Evolutionary conservation across 108 stramenopile genomes (phyloP), one percentile per base, ranked within the genome.

Genomic region (Pinguiococcus pyrenoidosus): DNA sequence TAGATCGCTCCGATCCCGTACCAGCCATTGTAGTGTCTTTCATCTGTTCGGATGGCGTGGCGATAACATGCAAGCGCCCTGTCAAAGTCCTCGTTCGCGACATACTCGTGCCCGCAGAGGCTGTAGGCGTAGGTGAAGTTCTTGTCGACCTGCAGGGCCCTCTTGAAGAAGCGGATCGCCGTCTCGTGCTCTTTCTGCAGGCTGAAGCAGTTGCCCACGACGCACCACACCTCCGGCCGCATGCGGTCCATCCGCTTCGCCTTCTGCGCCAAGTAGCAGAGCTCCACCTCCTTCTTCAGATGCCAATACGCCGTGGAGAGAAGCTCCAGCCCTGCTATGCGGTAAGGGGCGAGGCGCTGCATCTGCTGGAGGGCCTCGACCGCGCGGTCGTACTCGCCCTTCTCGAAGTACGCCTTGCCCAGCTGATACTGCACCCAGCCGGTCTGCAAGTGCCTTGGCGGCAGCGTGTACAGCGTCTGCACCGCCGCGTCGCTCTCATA

Each of bases 121-220:
- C 90, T 92, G 62, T 92, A 85, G 5, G 86, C 82, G 61, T 92
- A 96, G 16, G 87, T 86, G 63, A 87, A 92, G 21, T 62, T 25
- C 10, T 87, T 80, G 49, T 89, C 85, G 22, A 96, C 44, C 51
- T 83, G 83, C 22, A 90, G 67, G 9, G 89, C 87, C 52, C 93
- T 56, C 44, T 81, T 72, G 49, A 89, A 89, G 56, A 85, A 88
- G 21, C 13, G 23, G 18, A 96, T 62, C 3, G 94, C 90, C 21
- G 84, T 78, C 66, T 92, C 90, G 63, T 90, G 89, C 51, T 96
- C 94, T 54, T 93, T 92, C 64, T 92, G 90, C 25, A 92, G 68
- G 30, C 87, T 86, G 72, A 92, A 87, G 68, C 89, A 92, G 50
- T 96, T 96, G 7, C 94, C 94, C 21, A 91, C 82, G 8, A 86